These are phyloP conservation scores for Trypethelium eluteriae DNA, from an alignment of 495 filamentous ascomycete genomes.

Conservation along the genomic window DNA sequence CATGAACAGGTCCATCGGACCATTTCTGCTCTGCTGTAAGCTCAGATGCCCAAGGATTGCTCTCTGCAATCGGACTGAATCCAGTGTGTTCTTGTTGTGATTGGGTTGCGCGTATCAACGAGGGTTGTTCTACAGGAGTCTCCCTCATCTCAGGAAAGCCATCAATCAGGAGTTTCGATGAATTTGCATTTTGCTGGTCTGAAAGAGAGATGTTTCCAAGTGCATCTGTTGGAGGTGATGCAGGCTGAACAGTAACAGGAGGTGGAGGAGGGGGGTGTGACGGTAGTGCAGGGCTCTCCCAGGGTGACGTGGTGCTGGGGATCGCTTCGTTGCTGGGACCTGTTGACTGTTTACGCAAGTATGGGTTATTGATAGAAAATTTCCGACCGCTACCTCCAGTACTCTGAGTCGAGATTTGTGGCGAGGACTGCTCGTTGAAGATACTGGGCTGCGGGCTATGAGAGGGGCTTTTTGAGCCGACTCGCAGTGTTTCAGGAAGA, in stretches of 20 bases:
- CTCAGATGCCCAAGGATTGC: conserved; percentile 15
- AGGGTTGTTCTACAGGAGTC: conserved; percentile 18
- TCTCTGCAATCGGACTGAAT: conserved; percentile 14
- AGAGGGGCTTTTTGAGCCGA: conserved; percentile 4
- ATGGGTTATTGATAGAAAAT: conserved; percentile 14
- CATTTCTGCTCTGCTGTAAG: conserved; percentile 10
- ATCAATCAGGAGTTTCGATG: not conserved
- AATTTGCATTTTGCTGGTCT: not conserved
- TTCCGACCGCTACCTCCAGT: conserved; percentile 6
- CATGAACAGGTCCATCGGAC: conserved; percentile 1
- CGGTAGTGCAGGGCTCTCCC: not conserved
- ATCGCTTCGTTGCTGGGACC: not conserved
- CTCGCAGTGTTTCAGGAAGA: conserved; percentile 13
- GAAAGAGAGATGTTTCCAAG: not conserved
- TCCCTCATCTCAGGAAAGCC: conserved; percentile 4
- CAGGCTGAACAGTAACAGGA: not conserved
- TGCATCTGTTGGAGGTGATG: not conserved
- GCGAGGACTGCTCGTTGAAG: not conserved
- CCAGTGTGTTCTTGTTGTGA: conserved; percentile 7
- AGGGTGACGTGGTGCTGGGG: not conserved
- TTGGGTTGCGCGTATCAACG: conserved; percentile 20
- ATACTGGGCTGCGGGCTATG: not conserved
- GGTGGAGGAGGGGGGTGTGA: not conserved
- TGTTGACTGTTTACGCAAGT: conserved; percentile 8
- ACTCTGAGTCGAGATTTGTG: not conserved